These are phyloP conservation scores for Sporothrix sp. DNA, from an alignment of 2,329 filamentous ascomycete genomes.

Conservation along the genomic window DNA sequence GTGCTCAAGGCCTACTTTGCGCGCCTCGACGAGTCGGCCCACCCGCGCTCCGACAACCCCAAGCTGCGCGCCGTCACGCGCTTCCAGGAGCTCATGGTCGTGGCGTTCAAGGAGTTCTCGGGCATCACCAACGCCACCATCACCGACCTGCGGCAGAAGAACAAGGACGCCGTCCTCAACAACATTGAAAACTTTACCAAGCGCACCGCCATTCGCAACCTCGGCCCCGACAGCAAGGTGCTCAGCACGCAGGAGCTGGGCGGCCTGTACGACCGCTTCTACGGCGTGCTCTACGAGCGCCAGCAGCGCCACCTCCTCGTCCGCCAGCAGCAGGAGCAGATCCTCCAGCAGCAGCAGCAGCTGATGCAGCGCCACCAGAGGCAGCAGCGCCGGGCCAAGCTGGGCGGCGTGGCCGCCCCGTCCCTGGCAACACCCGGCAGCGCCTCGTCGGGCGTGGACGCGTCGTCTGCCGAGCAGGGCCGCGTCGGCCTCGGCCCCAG, in stretches of 20 bases:
- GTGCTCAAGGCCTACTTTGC: conserved; percentile 93
- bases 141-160: conserved; percentile 77
- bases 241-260: conserved; percentile 77
- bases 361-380: conserved; percentile 64
- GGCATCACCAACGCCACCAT: conserved; percentile 91
- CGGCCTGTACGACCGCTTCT: conserved; percentile 89
- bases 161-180: conserved; percentile 87
- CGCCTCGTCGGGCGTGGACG: conserved; percentile 32
- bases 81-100: conserved; percentile 98
- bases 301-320: conserved; percentile 73
- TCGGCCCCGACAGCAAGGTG: conserved; percentile 91
- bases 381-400: conserved; percentile 29
- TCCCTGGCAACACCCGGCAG: not conserved
- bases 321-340: conserved; percentile 62
- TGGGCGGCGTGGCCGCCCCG: conserved; percentile 24
- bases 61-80: conserved; percentile 89
- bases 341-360: conserved; percentile 60
- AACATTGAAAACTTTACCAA: conserved; percentile 98
- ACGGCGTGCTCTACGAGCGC: conserved; percentile 80
- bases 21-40: conserved; percentile 85
- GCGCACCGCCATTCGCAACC: conserved; percentile 87
- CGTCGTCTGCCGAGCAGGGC: conserved; percentile 61
- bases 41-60: conserved; percentile 89
- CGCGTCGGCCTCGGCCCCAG: conserved; percentile 82
- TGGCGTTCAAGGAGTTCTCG: conserved; percentile 96